These are phyloP conservation scores for Colletotrichum australisinense DNA, from an alignment of 2,329 filamentous ascomycete genomes.

Conservation along the genomic window DNA sequence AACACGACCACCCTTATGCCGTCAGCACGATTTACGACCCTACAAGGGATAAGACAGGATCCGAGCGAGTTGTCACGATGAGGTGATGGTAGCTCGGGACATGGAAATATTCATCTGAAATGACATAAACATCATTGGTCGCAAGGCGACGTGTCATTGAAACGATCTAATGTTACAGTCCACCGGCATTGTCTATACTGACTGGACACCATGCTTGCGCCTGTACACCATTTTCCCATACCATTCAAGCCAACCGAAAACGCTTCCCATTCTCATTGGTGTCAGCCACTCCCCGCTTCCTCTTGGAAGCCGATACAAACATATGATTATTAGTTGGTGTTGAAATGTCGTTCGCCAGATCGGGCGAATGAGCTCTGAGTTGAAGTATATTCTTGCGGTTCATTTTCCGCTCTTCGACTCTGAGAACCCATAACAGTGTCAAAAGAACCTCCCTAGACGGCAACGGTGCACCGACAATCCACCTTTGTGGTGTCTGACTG, in stretches of 20 bases:
- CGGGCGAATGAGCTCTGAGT: neutral
- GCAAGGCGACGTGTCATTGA: neutral
- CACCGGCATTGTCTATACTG: neutral
- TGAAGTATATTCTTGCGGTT: slow-evolving; percentile 15
- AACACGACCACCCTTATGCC: no score
- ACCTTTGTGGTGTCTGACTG: slow-evolving; percentile 48
- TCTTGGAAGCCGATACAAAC: slow-evolving; percentile 24
- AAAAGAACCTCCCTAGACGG: slow-evolving; percentile 61
- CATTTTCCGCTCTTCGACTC: slow-evolving; percentile 54
- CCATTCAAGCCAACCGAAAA: slow-evolving; percentile 28
- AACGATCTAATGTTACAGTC: slow-evolving; percentile 20
- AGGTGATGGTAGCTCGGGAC: neutral
- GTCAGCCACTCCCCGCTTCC: slow-evolving; percentile 22
- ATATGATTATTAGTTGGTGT: slow-evolving; percentile 11
- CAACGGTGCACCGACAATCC: slow-evolving; percentile 50
- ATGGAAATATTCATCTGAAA: neutral
- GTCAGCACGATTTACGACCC: no score
- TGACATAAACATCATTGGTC: slow-evolving; percentile 9
- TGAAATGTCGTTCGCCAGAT: slow-evolving; percentile 2
- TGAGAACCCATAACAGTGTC: slow-evolving; percentile 59
- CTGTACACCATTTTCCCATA: slow-evolving; percentile 15
- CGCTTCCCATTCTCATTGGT: slow-evolving; percentile 20
- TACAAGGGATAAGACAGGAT: no score
- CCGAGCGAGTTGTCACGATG: no score
- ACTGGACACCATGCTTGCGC: slow-evolving; percentile 3